Evolutionary conservation across 768 basidiomycete species (phyloP), one percentile per base, ranked within the genome.

Genomic region (Aureoboletus auriporus): DNA sequence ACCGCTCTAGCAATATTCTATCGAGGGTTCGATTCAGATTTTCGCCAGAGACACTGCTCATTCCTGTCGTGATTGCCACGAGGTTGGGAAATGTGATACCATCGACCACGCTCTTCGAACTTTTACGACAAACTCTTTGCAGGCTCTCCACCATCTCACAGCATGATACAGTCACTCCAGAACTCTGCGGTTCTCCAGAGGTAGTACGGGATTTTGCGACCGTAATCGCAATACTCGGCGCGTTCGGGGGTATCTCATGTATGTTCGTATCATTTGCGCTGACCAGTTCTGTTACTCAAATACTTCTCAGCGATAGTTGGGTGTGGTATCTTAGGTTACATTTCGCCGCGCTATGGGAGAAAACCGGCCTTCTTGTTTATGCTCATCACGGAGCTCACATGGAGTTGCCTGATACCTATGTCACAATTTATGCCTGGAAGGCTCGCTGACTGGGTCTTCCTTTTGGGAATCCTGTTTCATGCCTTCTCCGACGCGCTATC

Each of bases 341-440:
- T 68, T 36, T 58, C 62, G 33, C 60, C 66, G 4, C 54, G 35
- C 13, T 49, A 61, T 3, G 68, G 60, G 31, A 65, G 66, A 17
- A 67, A 59, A 44, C 51, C 62, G 1, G 49, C 47, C 8, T 46
- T 67, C 26, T 20, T 60, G 10, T 28, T 54, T 35, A 17, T 35
- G 9, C 23, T 67, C 13, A 7, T 30, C 23, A 1, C 31, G 11
- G 52, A 46, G n/a, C 36, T 55, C 27, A 29, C 39, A n/a, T 51
- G 55, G 10, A 45, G 31, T 38, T 54, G 39, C 46, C 29, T 56
- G 23, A 50, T 67, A 44, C 16, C 52, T 9, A 47, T 35, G 12
- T 57, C 65, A 30, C 53, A 58, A n/a, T 35, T 39, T 17, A 28
- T 40, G 38, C 57, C 62, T 17, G 33, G 13, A 29, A 46, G 53